Evolutionary conservation across 2,329 filamentous ascomycete genomes (phyloP).

Genomic region (Calonectria pauciramosa): DNA sequence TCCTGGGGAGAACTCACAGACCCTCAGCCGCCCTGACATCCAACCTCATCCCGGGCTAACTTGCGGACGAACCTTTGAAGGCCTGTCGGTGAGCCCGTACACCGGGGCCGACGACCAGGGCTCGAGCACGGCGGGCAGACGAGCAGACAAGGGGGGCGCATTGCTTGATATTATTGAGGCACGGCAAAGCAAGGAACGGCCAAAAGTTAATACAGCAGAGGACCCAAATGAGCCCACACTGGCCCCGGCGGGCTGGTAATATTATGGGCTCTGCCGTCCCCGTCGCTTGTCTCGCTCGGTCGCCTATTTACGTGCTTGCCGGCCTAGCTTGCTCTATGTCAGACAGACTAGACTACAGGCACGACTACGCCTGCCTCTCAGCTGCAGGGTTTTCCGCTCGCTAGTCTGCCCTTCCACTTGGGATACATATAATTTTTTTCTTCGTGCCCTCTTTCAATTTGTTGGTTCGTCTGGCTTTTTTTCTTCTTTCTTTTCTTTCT

Average conservation of each 20-base stretch:
- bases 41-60: background rate
- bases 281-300: background rate
- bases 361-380: background rate
- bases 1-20: background rate
- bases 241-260: background rate
- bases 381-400: background rate
- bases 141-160: background rate
- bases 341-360: background rate
- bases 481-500: background rate
- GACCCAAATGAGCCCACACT: constrained; percentile 2
- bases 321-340: background rate
- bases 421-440: background rate
- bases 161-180: constrained; percentile 1
- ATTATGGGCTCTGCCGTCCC: background rate
- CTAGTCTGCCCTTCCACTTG: background rate
- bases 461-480: background rate
- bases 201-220: constrained; percentile 1
- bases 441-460: background rate
- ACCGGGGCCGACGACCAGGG: constrained; percentile 4
- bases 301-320: background rate
- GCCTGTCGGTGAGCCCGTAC: constrained; percentile 4
- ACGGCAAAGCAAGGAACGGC: constrained; percentile 8
- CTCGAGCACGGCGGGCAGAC: background rate
- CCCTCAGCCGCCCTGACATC: background rate
- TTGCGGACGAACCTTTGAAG: background rate